phyloP scores from a whole-genome alignment of 2,329 filamentous ascomycete genomes.

The Aspergillus fumigatiaffinis region DNA sequence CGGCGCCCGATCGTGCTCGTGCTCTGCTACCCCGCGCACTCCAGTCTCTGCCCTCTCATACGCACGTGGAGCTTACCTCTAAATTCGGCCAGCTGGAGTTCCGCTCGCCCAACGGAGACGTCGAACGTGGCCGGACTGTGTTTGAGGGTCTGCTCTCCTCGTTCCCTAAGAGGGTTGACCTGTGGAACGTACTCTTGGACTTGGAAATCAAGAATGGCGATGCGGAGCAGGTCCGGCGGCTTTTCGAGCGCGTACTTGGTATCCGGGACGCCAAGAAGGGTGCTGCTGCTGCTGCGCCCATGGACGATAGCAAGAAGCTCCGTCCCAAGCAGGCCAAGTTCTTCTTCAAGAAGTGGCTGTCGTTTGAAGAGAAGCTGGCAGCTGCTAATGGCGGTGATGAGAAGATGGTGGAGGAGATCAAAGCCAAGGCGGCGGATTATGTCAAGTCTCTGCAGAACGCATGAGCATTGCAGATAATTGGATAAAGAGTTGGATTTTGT shows the following conservation, averaged over 20 bases:
- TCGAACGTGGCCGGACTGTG: constrained; percentile 88
- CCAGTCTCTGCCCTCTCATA: constrained; percentile 69
- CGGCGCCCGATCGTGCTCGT: constrained; percentile 68
- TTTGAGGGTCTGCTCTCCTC: constrained; percentile 83
- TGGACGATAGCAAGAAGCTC: constrained; percentile 55
- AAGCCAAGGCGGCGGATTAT: constrained; percentile 67
- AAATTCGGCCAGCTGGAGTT: constrained; percentile 94
- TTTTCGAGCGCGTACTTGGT: constrained; percentile 73
- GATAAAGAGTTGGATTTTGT: constrained; percentile 9
- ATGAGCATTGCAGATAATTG: constrained; percentile 2
- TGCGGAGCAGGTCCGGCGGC: constrained; percentile 62
- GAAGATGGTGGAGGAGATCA: constrained; percentile 67
- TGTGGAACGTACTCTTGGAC: constrained; percentile 91
- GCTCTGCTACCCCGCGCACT: constrained; percentile 76
- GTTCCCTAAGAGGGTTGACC: constrained; percentile 83
- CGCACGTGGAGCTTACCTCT: constrained; percentile 71
- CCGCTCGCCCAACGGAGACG: constrained; percentile 72
- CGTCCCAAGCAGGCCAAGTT: constrained; percentile 79
- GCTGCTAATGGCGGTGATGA: constrained; percentile 54
- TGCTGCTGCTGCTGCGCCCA: constrained; percentile 19
- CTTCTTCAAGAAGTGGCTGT: constrained; percentile 88
- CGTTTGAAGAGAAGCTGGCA: constrained; percentile 70
- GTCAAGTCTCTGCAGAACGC: constrained; percentile 47
- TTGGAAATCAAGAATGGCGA: constrained; percentile 66
- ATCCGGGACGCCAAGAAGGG: constrained; percentile 41